Percentiles rank a stretch among this genome's conserved stretches.
Conservation (phyloP, 768 basidiomycete species). For the Collybiopsis luxurians region DNA sequence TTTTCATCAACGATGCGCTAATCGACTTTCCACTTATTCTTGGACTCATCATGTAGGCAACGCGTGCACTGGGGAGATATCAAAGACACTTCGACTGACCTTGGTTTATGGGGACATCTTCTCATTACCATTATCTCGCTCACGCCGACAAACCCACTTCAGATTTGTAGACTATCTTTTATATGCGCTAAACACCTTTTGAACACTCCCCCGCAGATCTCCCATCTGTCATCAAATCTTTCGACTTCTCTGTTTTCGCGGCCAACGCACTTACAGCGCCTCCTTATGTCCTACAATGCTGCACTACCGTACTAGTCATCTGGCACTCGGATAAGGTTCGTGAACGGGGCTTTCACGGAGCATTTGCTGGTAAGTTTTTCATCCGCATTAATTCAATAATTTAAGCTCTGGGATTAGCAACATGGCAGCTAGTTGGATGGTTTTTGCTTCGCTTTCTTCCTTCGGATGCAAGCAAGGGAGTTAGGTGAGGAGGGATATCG, state of each 20-base stretch:
- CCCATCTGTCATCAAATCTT: conserved; percentile 36
- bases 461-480: conserved; percentile 19
- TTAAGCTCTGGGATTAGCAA: conserved; percentile 18
- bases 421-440: conserved; percentile 36
- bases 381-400: background rate
- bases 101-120: conserved; percentile 35
- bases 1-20: background rate
- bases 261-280: conserved; percentile 29
- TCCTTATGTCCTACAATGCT: conserved; percentile 9
- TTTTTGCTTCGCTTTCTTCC: conserved; percentile 32
- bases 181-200: background rate
- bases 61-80: conserved; percentile 32
- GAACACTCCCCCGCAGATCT: conserved; percentile 23
- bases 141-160: conserved; percentile 34
- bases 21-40: background rate
- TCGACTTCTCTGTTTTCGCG: conserved; percentile 33
- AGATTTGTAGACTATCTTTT: conserved; percentile 26
- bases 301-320: conserved; percentile 9
- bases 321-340: conserved; percentile 11
- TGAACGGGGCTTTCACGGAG: conserved; percentile 21
- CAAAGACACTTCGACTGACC: conserved; percentile 32
- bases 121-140: conserved; percentile 32
- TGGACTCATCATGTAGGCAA: conserved; percentile 17
- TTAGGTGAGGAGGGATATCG: conserved; percentile 20
- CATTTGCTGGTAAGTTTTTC: conserved; percentile 27